Evolutionary conservation across 148 eudicot species (phyloP).

Genomic region (Dianthus caryophyllus): DNA sequence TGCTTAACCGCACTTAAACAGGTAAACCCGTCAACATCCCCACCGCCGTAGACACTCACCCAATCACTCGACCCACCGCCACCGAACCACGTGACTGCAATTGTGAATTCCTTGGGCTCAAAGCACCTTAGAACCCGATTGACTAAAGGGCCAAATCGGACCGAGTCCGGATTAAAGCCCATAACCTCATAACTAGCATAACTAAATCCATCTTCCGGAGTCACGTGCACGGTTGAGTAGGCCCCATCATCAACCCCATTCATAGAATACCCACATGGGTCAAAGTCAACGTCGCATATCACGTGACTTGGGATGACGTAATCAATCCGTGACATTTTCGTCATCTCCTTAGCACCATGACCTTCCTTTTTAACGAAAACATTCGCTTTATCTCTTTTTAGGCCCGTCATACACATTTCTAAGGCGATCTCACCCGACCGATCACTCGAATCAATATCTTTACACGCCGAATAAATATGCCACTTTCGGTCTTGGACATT

Average conservation of each 20-base stretch:
- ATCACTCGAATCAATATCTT: conserved; percentile 8
- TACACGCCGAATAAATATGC: conserved; percentile 38
- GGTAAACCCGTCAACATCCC: conserved; percentile 21
- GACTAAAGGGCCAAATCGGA: conserved; percentile 24
- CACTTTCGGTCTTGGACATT: conserved; percentile 26
- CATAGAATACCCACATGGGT: conserved; percentile 61
- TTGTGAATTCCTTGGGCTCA: conserved; percentile 39
- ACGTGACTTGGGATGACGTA: conserved; percentile 39
- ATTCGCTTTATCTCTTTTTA: conserved; percentile 31
- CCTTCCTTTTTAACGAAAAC: conserved; percentile 34
- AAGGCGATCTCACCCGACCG: conserved; percentile 15
- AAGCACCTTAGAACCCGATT: conserved; percentile 39
- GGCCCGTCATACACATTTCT: conserved; percentile 54
- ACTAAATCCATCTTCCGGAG: conserved; percentile 53
- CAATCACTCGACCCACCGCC: conserved; percentile 19
- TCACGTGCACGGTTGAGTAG: conserved; percentile 50
- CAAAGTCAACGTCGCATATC: conserved; percentile 52
- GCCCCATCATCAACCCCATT: conserved; percentile 44
- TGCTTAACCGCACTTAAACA: conserved; percentile 26
- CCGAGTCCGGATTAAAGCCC: conserved; percentile 35
- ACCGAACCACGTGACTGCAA: conserved; percentile 32
- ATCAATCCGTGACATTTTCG: conserved; percentile 35
- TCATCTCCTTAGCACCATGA: conserved; percentile 29
- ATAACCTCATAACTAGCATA: conserved; percentile 60
- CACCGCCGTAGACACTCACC: conserved; percentile 17